phyloP scores from a whole-genome alignment of 2,329 filamentous ascomycete genomes.

The Neurospora sp. region DNA sequence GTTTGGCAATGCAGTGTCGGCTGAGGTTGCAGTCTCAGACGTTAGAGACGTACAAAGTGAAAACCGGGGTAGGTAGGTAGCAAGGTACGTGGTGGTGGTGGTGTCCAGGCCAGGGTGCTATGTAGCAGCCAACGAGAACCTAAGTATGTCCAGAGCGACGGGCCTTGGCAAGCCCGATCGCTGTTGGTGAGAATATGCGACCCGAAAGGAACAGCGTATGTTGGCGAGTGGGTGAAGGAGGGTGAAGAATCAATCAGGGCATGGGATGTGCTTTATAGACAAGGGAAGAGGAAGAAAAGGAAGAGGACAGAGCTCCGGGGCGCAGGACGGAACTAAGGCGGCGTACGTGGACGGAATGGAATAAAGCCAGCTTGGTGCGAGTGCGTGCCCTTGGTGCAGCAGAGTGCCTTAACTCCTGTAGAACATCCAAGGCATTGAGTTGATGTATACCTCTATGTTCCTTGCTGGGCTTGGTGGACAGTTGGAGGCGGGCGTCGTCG shows the following conservation, averaged over 20 bases:
- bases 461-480: neutral
- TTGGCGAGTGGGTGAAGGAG: neutral
- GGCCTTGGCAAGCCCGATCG: neutral
- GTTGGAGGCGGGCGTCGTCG: neutral
- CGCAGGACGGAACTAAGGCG: neutral
- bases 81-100: neutral
- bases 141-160: neutral
- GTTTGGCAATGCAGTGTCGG: neutral
- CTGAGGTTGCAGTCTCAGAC: neutral
- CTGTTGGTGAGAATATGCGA: neutral
- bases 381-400: neutral
- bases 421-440: neutral
- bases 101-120: neutral
- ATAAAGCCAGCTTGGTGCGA: neutral
- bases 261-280: neutral
- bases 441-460: neutral
- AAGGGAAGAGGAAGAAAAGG: no score
- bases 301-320: neutral
- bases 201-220: neutral
- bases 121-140: neutral
- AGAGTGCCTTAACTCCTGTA: neutral
- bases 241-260: neutral
- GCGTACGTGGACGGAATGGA: neutral
- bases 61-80: neutral
- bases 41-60: neutral